These are phyloP conservation scores for Pyrenophora seminiperda DNA, from an alignment of 2,329 filamentous ascomycete species.

Conservation along the genomic window DNA sequence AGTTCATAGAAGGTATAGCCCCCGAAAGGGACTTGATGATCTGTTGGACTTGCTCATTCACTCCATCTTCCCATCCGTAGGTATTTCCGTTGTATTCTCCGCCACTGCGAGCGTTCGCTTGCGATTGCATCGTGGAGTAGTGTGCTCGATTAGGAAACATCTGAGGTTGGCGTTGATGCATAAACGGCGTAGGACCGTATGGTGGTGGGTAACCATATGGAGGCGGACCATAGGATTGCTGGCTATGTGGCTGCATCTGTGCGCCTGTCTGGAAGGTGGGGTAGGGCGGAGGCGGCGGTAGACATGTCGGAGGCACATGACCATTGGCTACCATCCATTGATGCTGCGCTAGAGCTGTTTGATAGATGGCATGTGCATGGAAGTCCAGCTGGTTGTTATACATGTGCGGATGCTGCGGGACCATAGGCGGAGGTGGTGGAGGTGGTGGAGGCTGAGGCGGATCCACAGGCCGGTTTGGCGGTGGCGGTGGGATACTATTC, in stretches of 20 bases:
- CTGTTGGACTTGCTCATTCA: conserved; percentile 27
- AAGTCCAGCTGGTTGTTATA: conserved; percentile 13
- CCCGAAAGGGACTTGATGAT: conserved; percentile 23
- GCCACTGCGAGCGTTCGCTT: conserved; percentile 15
- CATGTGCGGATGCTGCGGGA: conserved; percentile 16
- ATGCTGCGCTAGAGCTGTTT: conserved; percentile 25
- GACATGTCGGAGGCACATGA: conserved; percentile 8
- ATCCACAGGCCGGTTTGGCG: background rate
- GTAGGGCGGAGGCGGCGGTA: conserved; percentile 15
- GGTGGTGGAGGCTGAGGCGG: too few species aligned
- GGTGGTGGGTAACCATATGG: conserved; percentile 10
- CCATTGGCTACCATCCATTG: conserved; percentile 29
- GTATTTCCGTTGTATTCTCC: background rate
- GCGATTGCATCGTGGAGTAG: conserved; percentile 20
- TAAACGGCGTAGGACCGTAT: conserved; percentile 2
- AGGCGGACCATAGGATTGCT: conserved; percentile 6
- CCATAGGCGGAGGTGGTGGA: background rate
- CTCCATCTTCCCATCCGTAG: too few species aligned
- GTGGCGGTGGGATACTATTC: conserved; percentile 12
- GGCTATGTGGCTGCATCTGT: conserved; percentile 12
- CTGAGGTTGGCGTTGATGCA: conserved; percentile 11
- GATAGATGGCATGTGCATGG: conserved; percentile 19
- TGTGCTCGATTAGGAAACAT: conserved; percentile 21
- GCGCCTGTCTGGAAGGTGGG: conserved; percentile 5
- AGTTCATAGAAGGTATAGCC: conserved; percentile 15